Conservation (phyloP, 2,329 filamentous ascomycete species). For the Curvularia eragrostidis region DNA sequence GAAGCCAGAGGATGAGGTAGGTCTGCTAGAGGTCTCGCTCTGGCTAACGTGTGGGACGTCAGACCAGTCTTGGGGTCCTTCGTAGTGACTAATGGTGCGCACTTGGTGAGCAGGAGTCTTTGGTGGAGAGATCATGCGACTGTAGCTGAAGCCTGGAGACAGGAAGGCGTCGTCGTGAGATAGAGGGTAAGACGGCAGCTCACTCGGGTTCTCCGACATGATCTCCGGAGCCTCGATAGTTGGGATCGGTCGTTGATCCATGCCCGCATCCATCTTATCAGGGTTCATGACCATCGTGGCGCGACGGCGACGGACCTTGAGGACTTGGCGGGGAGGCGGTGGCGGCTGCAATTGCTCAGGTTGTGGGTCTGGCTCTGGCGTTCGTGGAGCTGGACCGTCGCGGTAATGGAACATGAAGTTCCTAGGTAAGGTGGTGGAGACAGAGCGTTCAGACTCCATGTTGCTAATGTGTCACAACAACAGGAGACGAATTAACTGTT, state of each 20-base stretch:
- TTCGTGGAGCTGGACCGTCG: slow-evolving; percentile 54
- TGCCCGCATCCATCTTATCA: slow-evolving; percentile 36
- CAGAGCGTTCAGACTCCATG: slow-evolving; percentile 54
- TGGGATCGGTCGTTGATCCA: slow-evolving; percentile 50
- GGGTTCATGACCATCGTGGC: slow-evolving; percentile 41
- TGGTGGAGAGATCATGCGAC: slow-evolving; percentile 55
- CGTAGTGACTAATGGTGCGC: slow-evolving; percentile 38
- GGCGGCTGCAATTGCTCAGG: slow-evolving; percentile 49
- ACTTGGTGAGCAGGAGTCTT: slow-evolving; percentile 57
- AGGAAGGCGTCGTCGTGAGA: slow-evolving; percentile 49
- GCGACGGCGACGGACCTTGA: slow-evolving; percentile 58
- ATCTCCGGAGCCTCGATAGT: slow-evolving; percentile 58
- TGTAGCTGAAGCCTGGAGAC: slow-evolving; percentile 48
- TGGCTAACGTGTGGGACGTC: slow-evolving; percentile 39
- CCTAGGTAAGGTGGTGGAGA: slow-evolving; percentile 59
- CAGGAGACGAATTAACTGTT: slow-evolving; percentile 9
- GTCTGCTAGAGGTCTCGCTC: slow-evolving; percentile 59
- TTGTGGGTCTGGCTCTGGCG: slow-evolving; percentile 53
- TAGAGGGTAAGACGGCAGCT: slow-evolving; percentile 34
- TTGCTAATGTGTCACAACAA: slow-evolving; percentile 12
- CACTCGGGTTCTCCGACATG: slow-evolving; percentile 36
- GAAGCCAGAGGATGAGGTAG: slow-evolving; percentile 64
- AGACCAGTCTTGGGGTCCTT: slow-evolving; percentile 41
- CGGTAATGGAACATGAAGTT: slow-evolving; percentile 59
- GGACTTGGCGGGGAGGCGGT: slow-evolving; percentile 55